These are phyloP conservation scores for Paraglomus brasilianum DNA, from an alignment of 192 early-diverging fungal genomes.

Conservation along the genomic window DNA sequence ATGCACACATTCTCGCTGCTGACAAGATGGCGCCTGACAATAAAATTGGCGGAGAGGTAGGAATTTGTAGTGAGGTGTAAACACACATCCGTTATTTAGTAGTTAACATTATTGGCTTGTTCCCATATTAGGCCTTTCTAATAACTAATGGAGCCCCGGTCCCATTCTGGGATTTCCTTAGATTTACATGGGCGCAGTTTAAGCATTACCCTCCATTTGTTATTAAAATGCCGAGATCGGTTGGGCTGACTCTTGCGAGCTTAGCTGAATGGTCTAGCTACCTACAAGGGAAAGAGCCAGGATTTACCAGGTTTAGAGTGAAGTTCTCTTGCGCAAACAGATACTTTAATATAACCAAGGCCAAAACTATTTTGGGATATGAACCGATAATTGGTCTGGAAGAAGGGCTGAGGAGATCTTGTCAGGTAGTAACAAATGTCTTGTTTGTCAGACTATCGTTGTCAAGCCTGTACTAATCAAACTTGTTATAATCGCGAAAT, in stretches of 20 bases:
- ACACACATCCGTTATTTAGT: constrained; percentile 6
- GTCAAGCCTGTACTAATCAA: no score
- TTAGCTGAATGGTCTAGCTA: constrained; percentile 67
- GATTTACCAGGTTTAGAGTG: constrained; percentile 76
- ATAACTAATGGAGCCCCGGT: constrained; percentile 90
- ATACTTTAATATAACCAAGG: constrained; percentile 88
- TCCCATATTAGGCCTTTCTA: constrained; percentile 71
- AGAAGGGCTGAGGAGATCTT: constrained; percentile 49
- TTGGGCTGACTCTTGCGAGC: constrained; percentile 50
- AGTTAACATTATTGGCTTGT: constrained; percentile 29
- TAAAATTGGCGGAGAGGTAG: constrained; percentile 47
- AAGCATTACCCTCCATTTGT: constrained; percentile 54
- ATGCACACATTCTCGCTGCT: constrained; percentile 85
- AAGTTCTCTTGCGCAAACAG: constrained; percentile 76
- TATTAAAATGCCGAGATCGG: constrained; percentile 56
- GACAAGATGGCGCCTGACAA: constrained; percentile 57
- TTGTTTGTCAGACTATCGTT: no score
- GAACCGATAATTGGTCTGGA: constrained; percentile 54
- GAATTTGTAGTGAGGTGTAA: constrained; percentile 36
- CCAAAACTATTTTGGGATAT: constrained; percentile 62
- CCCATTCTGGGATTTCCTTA: constrained; percentile 88
- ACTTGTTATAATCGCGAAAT: no score
- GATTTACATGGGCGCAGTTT: constrained; percentile 64
- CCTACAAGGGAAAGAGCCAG: constrained; percentile 60
- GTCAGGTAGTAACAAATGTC: no score